Conservation (phyloP, 148 eudicot genomes). For the Diospyros lotus region DNA sequence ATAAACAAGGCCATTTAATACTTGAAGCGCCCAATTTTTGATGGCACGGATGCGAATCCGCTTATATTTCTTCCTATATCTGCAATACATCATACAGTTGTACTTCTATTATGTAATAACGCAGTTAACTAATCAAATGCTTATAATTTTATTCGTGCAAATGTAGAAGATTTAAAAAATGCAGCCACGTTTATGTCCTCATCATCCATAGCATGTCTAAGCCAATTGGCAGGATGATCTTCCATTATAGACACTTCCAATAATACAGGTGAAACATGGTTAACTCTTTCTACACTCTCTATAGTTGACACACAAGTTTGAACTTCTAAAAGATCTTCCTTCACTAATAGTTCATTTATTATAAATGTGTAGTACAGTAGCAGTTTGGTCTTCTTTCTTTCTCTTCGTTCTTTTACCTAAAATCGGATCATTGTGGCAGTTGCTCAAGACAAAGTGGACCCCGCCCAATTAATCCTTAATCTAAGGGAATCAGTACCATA, state of each 20-base stretch:
- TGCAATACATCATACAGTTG: slow-evolving; percentile 16
- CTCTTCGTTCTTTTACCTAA: not conserved
- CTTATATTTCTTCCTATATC: slow-evolving; percentile 48
- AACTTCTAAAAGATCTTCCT: not conserved
- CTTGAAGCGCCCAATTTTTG: slow-evolving; percentile 58
- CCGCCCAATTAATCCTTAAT: not conserved
- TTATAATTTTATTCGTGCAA: not conserved
- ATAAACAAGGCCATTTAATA: slow-evolving; percentile 48
- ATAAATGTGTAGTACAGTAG: not conserved
- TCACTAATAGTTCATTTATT: slow-evolving; percentile 1
- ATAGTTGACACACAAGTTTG: not conserved
- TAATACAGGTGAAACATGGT: too few species aligned
- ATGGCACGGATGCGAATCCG: slow-evolving; percentile 39
- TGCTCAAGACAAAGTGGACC: not conserved
- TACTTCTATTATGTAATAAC: not conserved
- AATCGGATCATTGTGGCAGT: not conserved
- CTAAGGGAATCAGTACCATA: not conserved
- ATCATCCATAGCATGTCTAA: not conserved
- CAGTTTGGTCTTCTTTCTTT: not conserved
- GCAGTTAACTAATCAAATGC: not conserved
- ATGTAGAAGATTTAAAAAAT: not conserved
- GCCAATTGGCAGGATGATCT: not conserved
- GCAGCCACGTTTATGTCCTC: not conserved
- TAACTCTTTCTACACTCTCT: too few species aligned
- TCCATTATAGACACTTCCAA: not conserved